Base-by-base conservation (phyloP, 2,329 filamentous ascomycete species). In the Anisogramma anomala region DNA sequence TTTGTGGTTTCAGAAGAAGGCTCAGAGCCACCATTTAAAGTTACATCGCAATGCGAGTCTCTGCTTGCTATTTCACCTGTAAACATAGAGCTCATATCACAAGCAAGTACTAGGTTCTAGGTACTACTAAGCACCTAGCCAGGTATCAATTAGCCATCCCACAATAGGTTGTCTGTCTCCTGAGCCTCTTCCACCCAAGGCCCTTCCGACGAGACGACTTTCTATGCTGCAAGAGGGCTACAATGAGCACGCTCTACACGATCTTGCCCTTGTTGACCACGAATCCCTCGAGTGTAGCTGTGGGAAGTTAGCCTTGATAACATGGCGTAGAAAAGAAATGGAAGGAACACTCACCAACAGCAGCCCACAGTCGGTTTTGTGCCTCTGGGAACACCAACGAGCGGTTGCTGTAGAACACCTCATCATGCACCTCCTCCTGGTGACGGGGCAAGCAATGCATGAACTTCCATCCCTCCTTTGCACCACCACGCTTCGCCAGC, bases 361-460 rank as follows among this genome's bases (percentile, higher is more conserved):
- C 88, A 49, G 86, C 82, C 84, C 87, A 98, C 26, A 98, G 61
- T 50, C 91, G 78, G 58, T 98, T 98, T 66, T 96, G 88, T 0
- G 86, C 91, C 63, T 98, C 91, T 2, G 77, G 78, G 65, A 95
- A 98, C 3, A 96, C 91, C 19, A 98, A 67, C 28, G 84, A 94
- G 54, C 82, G 74, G 0, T 76, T 70, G 35, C 84, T 79, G 62
- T 96, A 95, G 58, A 98, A 96, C 2, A 98, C 88, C 56, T 91
- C 87, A 55, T 98, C 89, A 43, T 74, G 78, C 25, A 98, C 91
- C 65, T 98, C 91, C 61, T 98, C 89, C 0, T 76, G 75, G 58
- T 98, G 88, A 48, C 91, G 76, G 11, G 91, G 91, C 45, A 98
- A 64, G 60, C 91, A 98, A 67, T 98, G 91, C 91, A 98, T 95